Percentiles rank a stretch among this genome's conserved stretches.
Conservation (phyloP, 1,284 basidiomycete species). For the Cutaneotrichosporon sp. region DNA sequence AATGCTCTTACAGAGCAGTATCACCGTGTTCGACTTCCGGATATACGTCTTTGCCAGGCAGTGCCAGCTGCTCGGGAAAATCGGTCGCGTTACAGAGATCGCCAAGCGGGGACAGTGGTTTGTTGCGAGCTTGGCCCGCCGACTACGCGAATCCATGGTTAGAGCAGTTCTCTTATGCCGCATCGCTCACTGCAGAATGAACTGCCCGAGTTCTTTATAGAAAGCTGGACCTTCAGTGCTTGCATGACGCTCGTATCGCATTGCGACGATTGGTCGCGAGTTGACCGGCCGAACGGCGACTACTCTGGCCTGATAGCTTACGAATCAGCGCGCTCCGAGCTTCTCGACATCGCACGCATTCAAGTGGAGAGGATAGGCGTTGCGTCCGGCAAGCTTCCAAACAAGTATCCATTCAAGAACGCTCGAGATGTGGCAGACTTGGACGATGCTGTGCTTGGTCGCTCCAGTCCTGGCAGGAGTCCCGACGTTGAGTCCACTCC, state of each 20-base stretch:
- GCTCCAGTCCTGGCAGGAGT: background rate
- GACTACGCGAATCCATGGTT: slow-evolving; percentile 68
- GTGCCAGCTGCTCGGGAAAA: slow-evolving; percentile 66
- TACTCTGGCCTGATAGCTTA: slow-evolving; percentile 55
- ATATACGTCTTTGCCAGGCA: slow-evolving; percentile 86
- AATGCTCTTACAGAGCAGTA: slow-evolving; percentile 80
- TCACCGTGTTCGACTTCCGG: slow-evolving; percentile 90
- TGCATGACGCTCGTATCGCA: slow-evolving; percentile 79
- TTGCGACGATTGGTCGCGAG: slow-evolving; percentile 67
- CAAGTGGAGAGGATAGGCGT: slow-evolving; percentile 46
- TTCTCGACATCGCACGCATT: slow-evolving; percentile 43
- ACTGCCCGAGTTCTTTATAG: slow-evolving; percentile 74
- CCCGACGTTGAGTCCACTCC: background rate
- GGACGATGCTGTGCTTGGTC: background rate
- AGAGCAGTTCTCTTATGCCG: slow-evolving; percentile 33
- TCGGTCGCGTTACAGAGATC: slow-evolving; percentile 79
- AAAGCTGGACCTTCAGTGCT: slow-evolving; percentile 91
- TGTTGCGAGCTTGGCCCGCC: slow-evolving; percentile 35
- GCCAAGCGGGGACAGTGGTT: slow-evolving; percentile 56
- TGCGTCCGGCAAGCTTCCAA: slow-evolving; percentile 32
- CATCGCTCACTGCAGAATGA: slow-evolving; percentile 51
- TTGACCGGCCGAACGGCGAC: slow-evolving; percentile 47
- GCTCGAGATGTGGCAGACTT: slow-evolving; percentile 8
- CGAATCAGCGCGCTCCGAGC: slow-evolving; percentile 41
- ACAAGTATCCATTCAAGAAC: slow-evolving; percentile 35